These are phyloP conservation scores for Durio zibethinus DNA, from an alignment of 345 rosid genomes.

Conservation along the genomic window DNA sequence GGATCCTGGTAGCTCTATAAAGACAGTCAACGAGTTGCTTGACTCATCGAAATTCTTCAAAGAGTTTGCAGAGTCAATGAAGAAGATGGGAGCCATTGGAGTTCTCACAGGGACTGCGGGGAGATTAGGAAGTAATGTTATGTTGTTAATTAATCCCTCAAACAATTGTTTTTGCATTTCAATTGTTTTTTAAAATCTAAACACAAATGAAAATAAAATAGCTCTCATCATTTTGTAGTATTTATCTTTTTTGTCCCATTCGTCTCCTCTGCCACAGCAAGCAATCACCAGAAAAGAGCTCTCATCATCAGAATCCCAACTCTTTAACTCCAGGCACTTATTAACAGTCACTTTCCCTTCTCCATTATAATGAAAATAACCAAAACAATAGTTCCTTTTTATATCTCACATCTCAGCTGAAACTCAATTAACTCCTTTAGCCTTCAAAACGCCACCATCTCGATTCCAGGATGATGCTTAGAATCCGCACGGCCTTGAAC, in stretches of 20 bases:
- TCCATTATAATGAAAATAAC: background rate
- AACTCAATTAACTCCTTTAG: background rate
- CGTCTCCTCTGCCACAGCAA: background rate
- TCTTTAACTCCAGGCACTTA: background rate
- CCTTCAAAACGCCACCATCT: background rate
- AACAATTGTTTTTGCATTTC: background rate
- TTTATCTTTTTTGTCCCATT: background rate
- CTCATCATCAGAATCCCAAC: background rate
- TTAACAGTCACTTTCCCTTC: background rate
- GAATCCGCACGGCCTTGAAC: slow-evolving; percentile 92
- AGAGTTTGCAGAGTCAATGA: slow-evolving; percentile 59
- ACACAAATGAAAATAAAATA: no score
- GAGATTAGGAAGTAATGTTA: slow-evolving; percentile 57
- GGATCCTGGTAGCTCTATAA: slow-evolving; percentile 48
- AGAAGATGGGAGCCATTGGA: slow-evolving; percentile 45
- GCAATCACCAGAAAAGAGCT: background rate
- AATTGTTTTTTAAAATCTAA: no score
- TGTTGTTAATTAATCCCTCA: slow-evolving; percentile 24
- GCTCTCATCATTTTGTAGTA: background rate
- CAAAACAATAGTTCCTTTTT: background rate
- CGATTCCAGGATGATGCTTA: slow-evolving; percentile 54
- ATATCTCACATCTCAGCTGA: background rate
- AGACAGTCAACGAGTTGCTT: slow-evolving; percentile 11
- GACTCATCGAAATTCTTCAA: slow-evolving; percentile 28
- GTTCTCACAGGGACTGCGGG: slow-evolving; percentile 45